These are phyloP conservation scores for Rhynchospora pubera DNA, from an alignment of 176 grass and related monocot genomes.

Conservation along the genomic window DNA sequence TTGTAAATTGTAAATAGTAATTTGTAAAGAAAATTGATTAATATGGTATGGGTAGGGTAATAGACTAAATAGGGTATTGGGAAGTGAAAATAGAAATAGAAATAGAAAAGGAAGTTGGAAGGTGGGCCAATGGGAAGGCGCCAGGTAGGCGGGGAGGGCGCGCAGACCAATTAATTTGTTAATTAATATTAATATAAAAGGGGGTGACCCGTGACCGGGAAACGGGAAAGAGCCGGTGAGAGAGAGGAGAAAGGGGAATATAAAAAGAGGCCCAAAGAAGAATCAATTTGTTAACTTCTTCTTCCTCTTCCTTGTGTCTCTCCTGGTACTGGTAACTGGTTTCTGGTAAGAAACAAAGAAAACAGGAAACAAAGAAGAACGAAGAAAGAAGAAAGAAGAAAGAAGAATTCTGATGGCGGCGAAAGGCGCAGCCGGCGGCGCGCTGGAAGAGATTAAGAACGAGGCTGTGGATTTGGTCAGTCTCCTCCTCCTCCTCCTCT, in stretches of 20 bases:
- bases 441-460: slow-evolving; percentile 75
- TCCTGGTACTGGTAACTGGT: too few species aligned
- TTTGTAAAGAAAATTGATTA: too few species aligned
- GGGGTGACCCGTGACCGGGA: too few species aligned
- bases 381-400: too few species aligned
- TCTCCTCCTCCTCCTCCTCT: background rate
- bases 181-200: too few species aligned
- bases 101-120: too few species aligned
- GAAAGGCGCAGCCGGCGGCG: slow-evolving; percentile 14
- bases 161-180: background rate
- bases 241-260: too few species aligned
- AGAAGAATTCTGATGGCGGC: slow-evolving; percentile 12
- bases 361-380: too few species aligned
- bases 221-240: background rate
- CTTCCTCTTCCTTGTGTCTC: background rate
- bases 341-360: too few species aligned
- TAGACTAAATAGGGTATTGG: too few species aligned
- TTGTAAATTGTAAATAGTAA: too few species aligned
- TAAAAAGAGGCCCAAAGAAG: background rate
- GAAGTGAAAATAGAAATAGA: slow-evolving; percentile 6
- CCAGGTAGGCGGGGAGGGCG: background rate
- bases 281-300: background rate
- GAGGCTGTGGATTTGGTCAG: slow-evolving; percentile 93
- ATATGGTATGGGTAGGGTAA: too few species aligned
- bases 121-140: background rate